Conservation (phyloP, 148 eudicot species). For the Nyssa sinensis region DNA sequence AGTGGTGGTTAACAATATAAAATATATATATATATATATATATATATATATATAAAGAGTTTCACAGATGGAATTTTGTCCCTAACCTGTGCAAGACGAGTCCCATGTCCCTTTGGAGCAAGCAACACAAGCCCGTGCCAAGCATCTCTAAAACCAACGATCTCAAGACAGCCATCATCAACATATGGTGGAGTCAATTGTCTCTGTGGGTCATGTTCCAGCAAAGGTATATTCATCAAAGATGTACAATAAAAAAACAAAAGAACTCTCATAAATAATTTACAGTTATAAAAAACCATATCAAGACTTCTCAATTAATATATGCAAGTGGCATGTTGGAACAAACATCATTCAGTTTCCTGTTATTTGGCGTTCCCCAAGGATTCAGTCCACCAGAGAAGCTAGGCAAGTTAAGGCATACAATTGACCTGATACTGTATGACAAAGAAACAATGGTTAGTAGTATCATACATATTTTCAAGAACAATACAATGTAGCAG, state of each 20-base stretch:
- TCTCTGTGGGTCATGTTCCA: constrained; percentile 43
- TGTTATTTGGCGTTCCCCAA: constrained; percentile 82
- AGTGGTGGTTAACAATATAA: too few relatives aligned
- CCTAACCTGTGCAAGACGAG: constrained; percentile 93
- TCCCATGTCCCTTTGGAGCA: constrained; percentile 92
- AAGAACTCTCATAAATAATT: background rate
- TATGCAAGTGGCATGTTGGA: background rate
- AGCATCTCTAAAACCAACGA: constrained; percentile 96
- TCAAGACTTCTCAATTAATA: background rate
- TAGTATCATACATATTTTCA: background rate
- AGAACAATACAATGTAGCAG: background rate
- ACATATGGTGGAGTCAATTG: constrained; percentile 77
- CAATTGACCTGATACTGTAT: constrained; percentile 84
- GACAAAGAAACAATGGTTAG: background rate
- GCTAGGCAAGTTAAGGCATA: constrained; percentile 97
- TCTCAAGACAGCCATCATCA: constrained; percentile 85
- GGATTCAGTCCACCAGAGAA: constrained; percentile 98
- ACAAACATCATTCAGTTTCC: constrained; percentile 54
- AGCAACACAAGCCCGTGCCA: constrained; percentile 92
- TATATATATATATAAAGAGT: too few relatives aligned
- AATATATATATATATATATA: too few relatives aligned
- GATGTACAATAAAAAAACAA: background rate
- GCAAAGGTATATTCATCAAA: constrained; percentile 5
- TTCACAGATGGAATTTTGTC: background rate
- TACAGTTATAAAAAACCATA: background rate